Conservation (phyloP, 2,329 filamentous ascomycete species). For the Colletotrichum incanum region DNA sequence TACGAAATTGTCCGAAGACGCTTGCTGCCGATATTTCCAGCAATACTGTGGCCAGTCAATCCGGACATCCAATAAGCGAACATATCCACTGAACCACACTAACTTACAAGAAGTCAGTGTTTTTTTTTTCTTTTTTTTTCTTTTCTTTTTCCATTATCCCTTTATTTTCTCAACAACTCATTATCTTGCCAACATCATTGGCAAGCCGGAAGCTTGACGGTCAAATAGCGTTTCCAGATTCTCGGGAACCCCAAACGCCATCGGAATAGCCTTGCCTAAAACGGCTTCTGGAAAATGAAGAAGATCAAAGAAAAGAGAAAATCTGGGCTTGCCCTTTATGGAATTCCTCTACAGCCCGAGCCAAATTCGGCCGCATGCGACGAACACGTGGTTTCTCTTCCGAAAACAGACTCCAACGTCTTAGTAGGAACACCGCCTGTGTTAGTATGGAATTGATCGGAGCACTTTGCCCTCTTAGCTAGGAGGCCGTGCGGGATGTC, state of each 20-base stretch:
- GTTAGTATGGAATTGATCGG: neutral
- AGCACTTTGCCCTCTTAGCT: neutral
- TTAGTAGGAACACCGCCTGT: neutral
- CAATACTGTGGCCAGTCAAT: no score
- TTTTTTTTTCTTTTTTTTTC: no score
- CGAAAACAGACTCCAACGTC: constrained; percentile 1
- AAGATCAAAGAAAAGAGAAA: neutral
- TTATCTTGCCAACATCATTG: no score
- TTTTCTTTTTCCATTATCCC: no score
- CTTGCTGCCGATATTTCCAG: no score
- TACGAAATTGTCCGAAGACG: no score
- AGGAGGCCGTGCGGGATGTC: constrained; percentile 5
- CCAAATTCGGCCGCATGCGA: neutral
- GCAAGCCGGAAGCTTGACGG: neutral
- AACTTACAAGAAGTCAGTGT: neutral
- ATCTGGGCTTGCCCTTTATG: neutral
- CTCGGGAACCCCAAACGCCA: neutral
- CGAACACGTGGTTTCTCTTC: neutral
- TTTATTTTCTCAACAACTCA: no score
- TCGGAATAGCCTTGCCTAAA: constrained; percentile 8
- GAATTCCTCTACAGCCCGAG: constrained; percentile 1
- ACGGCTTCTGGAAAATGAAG: neutral
- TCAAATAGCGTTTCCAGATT: neutral
- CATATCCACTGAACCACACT: neutral
- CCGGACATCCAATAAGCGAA: neutral